Conservation (phyloP, 352 stramenopile genomes). For the Pythium pectinolyticum region DNA sequence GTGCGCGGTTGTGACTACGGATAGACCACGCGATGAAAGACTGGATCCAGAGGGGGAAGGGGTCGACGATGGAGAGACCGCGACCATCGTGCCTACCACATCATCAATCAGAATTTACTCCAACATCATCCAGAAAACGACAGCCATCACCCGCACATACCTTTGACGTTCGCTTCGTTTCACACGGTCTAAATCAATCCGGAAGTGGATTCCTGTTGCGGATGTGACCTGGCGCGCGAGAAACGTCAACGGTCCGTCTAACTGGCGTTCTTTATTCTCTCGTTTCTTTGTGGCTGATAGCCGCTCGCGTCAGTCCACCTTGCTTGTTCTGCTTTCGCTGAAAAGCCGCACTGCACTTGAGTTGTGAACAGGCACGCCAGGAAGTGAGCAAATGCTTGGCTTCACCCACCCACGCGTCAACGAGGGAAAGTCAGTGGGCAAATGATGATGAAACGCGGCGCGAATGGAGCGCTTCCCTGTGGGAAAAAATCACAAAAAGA, state of each 20-base stretch:
- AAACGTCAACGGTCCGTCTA: constrained; percentile 1
- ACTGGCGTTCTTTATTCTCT: constrained; percentile 7
- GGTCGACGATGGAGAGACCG: not conserved
- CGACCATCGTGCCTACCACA: not conserved
- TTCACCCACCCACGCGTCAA: constrained; percentile 3
- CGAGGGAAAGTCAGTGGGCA: not conserved
- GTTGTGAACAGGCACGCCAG: not conserved
- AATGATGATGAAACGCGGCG: not conserved
- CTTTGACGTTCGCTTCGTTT: not conserved
- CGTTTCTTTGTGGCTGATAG: constrained; percentile 2
- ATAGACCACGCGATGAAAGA: too few relatives aligned
- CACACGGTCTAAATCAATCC: constrained; percentile 4
- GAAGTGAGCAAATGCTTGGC: not conserved
- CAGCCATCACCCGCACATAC: too few relatives aligned
- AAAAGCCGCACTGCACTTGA: not conserved
- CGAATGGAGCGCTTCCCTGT: constrained; percentile 12
- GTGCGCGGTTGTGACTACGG: too few relatives aligned
- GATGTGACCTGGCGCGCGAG: too few relatives aligned
- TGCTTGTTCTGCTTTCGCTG: not conserved
- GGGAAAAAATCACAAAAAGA: constrained; percentile 19
- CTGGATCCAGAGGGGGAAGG: constrained; percentile 3
- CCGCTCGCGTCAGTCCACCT: not conserved
- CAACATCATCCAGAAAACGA: not conserved
- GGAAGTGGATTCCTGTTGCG: too few relatives aligned
- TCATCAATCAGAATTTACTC: not conserved